Conservation (phyloP, 2,329 filamentous ascomycete genomes). For the Cryphonectria carpinicola region DNA sequence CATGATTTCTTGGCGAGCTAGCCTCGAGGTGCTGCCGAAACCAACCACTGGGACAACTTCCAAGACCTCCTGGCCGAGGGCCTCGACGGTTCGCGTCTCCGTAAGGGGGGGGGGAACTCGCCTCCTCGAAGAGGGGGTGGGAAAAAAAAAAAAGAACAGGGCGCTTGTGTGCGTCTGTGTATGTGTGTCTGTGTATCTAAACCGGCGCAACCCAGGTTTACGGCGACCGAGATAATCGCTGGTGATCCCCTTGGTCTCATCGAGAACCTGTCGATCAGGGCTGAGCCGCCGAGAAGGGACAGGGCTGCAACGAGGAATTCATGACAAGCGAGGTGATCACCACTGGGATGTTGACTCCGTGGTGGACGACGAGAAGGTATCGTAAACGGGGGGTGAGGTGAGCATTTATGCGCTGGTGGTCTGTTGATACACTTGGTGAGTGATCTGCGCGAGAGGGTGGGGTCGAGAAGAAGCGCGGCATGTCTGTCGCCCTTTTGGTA, state of each 20-base stretch:
- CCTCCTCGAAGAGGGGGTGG: neutral
- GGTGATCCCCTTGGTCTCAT: constrained; percentile 15
- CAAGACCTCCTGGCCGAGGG: neutral
- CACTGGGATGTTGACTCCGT: constrained; percentile 12
- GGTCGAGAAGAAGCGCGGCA: neutral
- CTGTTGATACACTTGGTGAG: constrained; percentile 25
- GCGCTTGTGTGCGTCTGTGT: neutral
- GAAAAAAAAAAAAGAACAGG: neutral
- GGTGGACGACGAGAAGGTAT: neutral
- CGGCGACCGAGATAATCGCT: neutral
- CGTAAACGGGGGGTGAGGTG: neutral
- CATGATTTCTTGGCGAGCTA: constrained; percentile 14
- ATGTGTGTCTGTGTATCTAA: neutral
- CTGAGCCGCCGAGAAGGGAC: constrained; percentile 18
- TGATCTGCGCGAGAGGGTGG: constrained; percentile 21
- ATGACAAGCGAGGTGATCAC: constrained; percentile 7
- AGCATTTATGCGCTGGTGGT: neutral
- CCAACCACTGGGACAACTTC: neutral
- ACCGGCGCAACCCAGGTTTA: neutral
- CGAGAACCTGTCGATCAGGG: constrained; percentile 13
- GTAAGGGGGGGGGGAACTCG: neutral
- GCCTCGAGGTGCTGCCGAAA: neutral
- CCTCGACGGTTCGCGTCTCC: neutral
- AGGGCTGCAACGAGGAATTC: constrained; percentile 19
- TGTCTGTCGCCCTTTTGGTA: neutral